phyloP scores from a whole-genome alignment of 495 filamentous ascomycete genomes.

The Penicillium ochrochloron region DNA sequence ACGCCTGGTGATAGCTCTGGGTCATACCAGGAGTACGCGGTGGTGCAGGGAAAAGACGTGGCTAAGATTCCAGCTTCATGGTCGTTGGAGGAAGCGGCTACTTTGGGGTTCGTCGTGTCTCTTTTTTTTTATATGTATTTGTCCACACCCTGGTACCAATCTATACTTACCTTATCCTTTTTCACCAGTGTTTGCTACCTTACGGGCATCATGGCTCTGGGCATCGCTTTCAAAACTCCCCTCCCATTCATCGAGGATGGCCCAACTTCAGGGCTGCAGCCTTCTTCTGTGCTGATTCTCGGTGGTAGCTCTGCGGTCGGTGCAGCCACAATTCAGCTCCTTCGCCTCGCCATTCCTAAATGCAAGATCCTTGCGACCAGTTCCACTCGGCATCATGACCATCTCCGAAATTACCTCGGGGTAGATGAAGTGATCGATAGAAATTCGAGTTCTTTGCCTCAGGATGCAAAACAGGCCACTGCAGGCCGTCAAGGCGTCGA shows the following conservation, averaged over 20 bases:
- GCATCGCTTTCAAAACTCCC: conserved; percentile 30
- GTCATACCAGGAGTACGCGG: conserved; percentile 45
- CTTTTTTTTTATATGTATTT: not conserved
- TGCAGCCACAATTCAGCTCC: conserved; percentile 44
- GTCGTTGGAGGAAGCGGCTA: conserved; percentile 42
- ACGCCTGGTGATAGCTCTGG: conserved; percentile 28
- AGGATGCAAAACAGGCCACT: conserved; percentile 35
- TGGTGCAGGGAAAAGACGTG: conserved; percentile 36
- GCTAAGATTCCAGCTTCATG: conserved; percentile 40
- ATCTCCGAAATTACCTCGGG: conserved; percentile 32
- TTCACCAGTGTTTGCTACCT: conserved; percentile 42
- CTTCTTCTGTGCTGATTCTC: conserved; percentile 44
- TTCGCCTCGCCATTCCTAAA: conserved; percentile 40
- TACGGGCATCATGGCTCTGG: conserved; percentile 42
- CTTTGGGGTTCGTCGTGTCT: conserved; percentile 37
- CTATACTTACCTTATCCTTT: not conserved
- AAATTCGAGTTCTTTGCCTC: conserved; percentile 16
- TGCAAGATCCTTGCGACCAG: conserved; percentile 45
- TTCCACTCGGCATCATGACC: conserved; percentile 37
- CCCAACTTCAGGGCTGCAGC: conserved; percentile 18
- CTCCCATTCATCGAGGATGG: conserved; percentile 36
- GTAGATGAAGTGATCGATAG: conserved; percentile 40
- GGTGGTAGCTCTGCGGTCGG: conserved; percentile 50
- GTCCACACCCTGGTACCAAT: too few species aligned
- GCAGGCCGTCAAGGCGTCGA: conserved; percentile 40